These are phyloP conservation scores for Silene conica DNA, from an alignment of 148 eudicot species.

Conservation along the genomic window DNA sequence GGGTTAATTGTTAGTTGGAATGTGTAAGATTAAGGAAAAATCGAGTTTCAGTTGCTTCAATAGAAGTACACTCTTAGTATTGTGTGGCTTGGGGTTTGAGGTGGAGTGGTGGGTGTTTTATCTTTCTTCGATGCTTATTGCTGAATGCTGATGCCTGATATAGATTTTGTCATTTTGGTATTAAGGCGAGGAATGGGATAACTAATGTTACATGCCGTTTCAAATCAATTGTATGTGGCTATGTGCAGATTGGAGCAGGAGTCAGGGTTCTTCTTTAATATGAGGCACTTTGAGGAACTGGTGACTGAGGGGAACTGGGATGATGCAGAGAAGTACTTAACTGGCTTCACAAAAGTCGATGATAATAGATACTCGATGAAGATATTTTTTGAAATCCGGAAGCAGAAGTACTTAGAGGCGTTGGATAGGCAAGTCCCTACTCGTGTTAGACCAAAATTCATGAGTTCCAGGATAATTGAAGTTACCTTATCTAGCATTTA, in stretches of 20 bases:
- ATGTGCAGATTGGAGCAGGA: constrained; percentile 85
- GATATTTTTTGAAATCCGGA: constrained; percentile 93
- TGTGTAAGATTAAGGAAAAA: neutral
- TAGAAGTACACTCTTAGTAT: neutral
- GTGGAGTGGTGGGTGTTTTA: neutral
- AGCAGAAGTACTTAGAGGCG: constrained; percentile 97
- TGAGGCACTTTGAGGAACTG: constrained; percentile 85
- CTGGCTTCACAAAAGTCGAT: constrained; percentile 94
- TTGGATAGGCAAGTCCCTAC: constrained; percentile 51
- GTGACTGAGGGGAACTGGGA: constrained; percentile 94
- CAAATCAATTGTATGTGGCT: constrained; percentile 12
- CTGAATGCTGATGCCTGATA: neutral
- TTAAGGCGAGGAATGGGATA: neutral
- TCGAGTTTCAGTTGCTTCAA: neutral
- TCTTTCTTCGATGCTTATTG: neutral
- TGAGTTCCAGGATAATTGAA: constrained; percentile 1
- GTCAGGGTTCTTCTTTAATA: constrained; percentile 87
- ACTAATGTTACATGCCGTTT: constrained; percentile 6
- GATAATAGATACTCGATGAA: constrained; percentile 96
- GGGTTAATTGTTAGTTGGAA: neutral
- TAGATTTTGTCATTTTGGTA: neutral
- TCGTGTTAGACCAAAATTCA: neutral
- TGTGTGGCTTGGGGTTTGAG: neutral
- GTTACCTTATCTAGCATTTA: constrained; percentile 4
- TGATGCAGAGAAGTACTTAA: constrained; percentile 81